Percentiles rank a stretch among this genome's conserved stretches.
Evolutionary conservation across 768 basidiomycete species (phyloP).

Genomic region (Russula brevipes): DNA sequence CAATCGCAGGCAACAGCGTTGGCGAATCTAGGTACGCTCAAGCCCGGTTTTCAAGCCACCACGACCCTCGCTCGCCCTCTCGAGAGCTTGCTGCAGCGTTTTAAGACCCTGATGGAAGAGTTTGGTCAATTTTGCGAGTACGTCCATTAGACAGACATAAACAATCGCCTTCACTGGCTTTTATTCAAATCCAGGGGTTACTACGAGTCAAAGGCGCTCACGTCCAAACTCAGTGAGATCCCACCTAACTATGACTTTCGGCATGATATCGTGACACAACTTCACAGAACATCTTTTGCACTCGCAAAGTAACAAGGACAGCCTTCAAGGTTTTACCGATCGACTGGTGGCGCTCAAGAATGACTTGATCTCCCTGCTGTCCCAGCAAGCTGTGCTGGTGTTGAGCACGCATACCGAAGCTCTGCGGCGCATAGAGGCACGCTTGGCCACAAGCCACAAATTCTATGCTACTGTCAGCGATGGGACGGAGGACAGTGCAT

Average conservation of each 20-base stretch:
- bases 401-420: constrained; percentile 5
- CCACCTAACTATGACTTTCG: not conserved
- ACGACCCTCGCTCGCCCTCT: constrained; percentile 11
- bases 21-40: constrained; percentile 13
- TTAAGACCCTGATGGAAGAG: constrained; percentile 14
- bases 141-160: not conserved
- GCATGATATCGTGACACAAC: not conserved
- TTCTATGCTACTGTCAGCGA: constrained; percentile 3
- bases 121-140: constrained; percentile 21
- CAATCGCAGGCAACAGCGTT: constrained; percentile 8
- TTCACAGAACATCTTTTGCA: constrained; percentile 3
- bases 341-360: constrained; percentile 4
- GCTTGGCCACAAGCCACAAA: not conserved
- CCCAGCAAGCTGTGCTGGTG: constrained; percentile 13
- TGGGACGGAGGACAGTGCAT: constrained; percentile 5
- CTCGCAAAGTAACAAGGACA: constrained; percentile 8
- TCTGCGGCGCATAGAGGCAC: constrained; percentile 9
- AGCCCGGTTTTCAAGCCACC: constrained; percentile 11
- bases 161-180: not conserved
- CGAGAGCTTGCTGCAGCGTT: not conserved
- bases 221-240: constrained; percentile 15
- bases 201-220: constrained; percentile 15
- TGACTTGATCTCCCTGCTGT: constrained; percentile 7
- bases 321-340: constrained; percentile 1
- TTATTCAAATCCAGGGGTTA: constrained; percentile 3